A percentile compares a stretch with the other conserved stretches of the same genome.
These are phyloP conservation scores for Leishmania tropica DNA, from an alignment of 208 protist genomes.

Conservation along the genomic window DNA sequence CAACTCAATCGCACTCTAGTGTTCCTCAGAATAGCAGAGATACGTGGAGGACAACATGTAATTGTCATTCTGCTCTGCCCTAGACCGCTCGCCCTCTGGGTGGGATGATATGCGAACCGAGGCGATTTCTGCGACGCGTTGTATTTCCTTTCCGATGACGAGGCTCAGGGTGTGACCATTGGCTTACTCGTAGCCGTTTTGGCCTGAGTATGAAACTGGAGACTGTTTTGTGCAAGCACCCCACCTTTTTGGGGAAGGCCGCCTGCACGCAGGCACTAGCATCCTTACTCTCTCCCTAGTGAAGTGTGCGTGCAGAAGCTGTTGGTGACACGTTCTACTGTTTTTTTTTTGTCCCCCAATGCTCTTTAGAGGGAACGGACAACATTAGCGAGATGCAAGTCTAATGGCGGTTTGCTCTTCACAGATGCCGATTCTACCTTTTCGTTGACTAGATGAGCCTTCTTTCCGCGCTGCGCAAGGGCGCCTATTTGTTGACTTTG, in stretches of 20 bases:
- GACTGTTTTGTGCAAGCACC: background rate
- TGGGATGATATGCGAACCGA: background rate
- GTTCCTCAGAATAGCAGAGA: background rate
- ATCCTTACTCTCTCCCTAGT: background rate
- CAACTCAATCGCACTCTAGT: background rate
- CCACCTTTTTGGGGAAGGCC: background rate
- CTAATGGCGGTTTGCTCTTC: background rate
- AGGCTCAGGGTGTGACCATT: slow-evolving; percentile 23
- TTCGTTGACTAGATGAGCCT: slow-evolving; percentile 2
- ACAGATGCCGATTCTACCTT: background rate
- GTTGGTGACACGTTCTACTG: background rate
- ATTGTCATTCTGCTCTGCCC: background rate
- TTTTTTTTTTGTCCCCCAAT: background rate
- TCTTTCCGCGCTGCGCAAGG: slow-evolving; percentile 4
- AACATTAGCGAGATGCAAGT: slow-evolving; percentile 7
- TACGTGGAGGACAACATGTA: background rate
- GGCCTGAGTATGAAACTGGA: slow-evolving; percentile 26
- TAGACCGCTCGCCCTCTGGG: background rate
- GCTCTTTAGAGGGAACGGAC: slow-evolving; percentile 4
- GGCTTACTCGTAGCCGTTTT: slow-evolving; percentile 1
- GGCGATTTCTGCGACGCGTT: background rate
- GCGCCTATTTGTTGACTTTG: background rate
- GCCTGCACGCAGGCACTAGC: background rate
- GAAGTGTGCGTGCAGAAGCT: background rate
- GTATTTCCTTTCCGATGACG: background rate